Conservation (phyloP, 2,329 filamentous ascomycete species). For the Ascochyta viciae-villosae region DNA sequence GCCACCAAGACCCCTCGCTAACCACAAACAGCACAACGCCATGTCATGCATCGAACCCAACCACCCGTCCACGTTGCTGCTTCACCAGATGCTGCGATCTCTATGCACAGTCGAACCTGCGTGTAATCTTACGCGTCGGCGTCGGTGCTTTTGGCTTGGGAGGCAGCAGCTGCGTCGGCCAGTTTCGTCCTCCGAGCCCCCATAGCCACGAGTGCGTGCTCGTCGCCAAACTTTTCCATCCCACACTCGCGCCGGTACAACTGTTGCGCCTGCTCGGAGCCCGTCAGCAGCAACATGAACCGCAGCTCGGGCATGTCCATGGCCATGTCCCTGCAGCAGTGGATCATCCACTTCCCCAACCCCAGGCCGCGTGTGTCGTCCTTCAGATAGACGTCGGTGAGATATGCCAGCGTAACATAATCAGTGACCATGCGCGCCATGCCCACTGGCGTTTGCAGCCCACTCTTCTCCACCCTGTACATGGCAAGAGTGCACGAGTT, state of each 20-base stretch:
- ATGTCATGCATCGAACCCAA: conserved; percentile 33
- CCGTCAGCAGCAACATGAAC: conserved; percentile 38
- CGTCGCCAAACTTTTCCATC: conserved; percentile 33
- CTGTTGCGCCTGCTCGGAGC: conserved; percentile 30
- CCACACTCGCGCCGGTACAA: conserved; percentile 40
- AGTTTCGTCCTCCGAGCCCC: conserved; percentile 32
- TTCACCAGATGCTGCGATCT: conserved; percentile 28
- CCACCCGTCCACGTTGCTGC: conserved; percentile 31
- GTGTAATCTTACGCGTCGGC: conserved; percentile 17
- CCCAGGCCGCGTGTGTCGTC: conserved; percentile 66
- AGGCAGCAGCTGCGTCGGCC: conserved; percentile 18
- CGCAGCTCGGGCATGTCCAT: conserved; percentile 67
- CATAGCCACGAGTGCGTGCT: conserved; percentile 34
- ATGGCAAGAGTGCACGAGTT: conserved; percentile 45
- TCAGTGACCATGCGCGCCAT: conserved; percentile 73
- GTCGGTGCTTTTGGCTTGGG: conserved; percentile 13
- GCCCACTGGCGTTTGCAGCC: conserved; percentile 57
- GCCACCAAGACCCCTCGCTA: conserved; percentile 16
- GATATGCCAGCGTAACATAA: conserved; percentile 70
- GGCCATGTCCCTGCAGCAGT: conserved; percentile 64
- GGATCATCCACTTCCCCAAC: conserved; percentile 70
- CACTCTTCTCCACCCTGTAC: conserved; percentile 22
- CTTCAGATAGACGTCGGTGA: conserved; percentile 73
- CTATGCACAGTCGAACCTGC: conserved; percentile 27
- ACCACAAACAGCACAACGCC: conserved; percentile 23